These are phyloP conservation scores for Solanum chiquidenum DNA, from an alignment of 257 asterid genomes.

Conservation along the genomic window DNA sequence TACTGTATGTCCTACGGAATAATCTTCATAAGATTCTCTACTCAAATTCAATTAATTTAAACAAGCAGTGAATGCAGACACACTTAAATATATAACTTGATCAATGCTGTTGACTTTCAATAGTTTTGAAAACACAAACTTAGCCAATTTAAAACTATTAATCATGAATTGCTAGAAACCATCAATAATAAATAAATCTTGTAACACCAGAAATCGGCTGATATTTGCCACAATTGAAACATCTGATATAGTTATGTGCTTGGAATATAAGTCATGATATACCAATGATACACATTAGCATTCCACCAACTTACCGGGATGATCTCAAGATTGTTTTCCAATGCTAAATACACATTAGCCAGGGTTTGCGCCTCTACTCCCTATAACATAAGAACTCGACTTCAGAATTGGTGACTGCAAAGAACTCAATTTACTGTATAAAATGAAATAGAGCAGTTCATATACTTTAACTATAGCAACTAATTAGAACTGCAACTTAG, in stretches of 20 bases:
- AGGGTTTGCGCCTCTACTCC: conserved; percentile 99
- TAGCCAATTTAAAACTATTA: neutral
- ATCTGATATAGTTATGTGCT: neutral
- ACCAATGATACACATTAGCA: neutral
- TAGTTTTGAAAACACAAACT: neutral
- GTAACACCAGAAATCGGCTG: neutral
- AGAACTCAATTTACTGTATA: neutral
- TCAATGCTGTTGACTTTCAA: neutral
- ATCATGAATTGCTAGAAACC: neutral
- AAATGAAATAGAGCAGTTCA: neutral
- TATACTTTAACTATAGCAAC: neutral
- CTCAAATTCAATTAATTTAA: neutral
- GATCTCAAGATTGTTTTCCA: conserved; percentile 98
- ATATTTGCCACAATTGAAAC: neutral
- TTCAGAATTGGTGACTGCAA: neutral
- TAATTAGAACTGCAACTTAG: neutral
- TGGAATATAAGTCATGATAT: neutral
- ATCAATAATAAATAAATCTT: neutral
- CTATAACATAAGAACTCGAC: conserved; percentile 26
- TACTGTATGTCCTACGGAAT: neutral
- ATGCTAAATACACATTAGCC: conserved; percentile 93
- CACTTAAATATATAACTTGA: neutral
- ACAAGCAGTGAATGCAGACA: neutral
- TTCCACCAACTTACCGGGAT: conserved; percentile 61
- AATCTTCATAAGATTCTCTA: neutral